A percentile compares a stretch with the other conserved stretches of the same genome.
Evolutionary conservation across 441 rosid genomes (phyloP).

Genomic region (Gossypium lobatum): DNA sequence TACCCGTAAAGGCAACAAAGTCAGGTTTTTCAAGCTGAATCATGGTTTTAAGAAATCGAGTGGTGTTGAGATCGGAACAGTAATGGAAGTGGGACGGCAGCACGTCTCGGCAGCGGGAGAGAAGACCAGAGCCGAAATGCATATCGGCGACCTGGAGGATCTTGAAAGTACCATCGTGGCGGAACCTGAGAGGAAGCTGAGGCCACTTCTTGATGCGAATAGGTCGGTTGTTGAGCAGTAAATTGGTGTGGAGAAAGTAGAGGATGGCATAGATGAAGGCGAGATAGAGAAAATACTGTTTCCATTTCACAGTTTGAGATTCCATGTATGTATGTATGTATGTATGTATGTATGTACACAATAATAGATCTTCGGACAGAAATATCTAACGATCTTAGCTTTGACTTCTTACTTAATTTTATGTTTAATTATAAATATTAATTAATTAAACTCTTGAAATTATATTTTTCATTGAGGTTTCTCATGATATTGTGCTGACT

Average conservation of each 20-base stretch:
- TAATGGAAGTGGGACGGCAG: slow-evolving; percentile 39
- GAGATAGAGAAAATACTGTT: slow-evolving; percentile 38
- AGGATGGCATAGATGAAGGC: slow-evolving; percentile 31
- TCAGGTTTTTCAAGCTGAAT: slow-evolving; percentile 73
- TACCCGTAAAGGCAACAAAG: slow-evolving; percentile 79
- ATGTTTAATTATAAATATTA: neutral
- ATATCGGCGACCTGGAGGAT: slow-evolving; percentile 95
- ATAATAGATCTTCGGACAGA: neutral
- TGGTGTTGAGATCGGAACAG: slow-evolving; percentile 89
- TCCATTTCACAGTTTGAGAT: slow-evolving; percentile 19
- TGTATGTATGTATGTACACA: neutral
- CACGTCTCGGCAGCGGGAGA: slow-evolving; percentile 75
- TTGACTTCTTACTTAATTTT: neutral
- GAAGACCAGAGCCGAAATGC: slow-evolving; percentile 74
- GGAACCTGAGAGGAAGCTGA: slow-evolving; percentile 69
- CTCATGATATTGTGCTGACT: no score
- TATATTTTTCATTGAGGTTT: no score
- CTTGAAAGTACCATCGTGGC: slow-evolving; percentile 76
- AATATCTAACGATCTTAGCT: neutral
- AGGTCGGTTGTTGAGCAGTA: slow-evolving; percentile 31
- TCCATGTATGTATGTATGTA: neutral
- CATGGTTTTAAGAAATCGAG: slow-evolving; percentile 58
- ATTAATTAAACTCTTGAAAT: neutral
- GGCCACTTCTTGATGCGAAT: slow-evolving; percentile 50
- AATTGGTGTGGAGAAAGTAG: slow-evolving; percentile 39